Percentiles rank a stretch among this genome's conserved stretches.
These are phyloP conservation scores for Hanseniaspora thailandica DNA, from an alignment of 805 yeast species.

Conservation along the genomic window DNA sequence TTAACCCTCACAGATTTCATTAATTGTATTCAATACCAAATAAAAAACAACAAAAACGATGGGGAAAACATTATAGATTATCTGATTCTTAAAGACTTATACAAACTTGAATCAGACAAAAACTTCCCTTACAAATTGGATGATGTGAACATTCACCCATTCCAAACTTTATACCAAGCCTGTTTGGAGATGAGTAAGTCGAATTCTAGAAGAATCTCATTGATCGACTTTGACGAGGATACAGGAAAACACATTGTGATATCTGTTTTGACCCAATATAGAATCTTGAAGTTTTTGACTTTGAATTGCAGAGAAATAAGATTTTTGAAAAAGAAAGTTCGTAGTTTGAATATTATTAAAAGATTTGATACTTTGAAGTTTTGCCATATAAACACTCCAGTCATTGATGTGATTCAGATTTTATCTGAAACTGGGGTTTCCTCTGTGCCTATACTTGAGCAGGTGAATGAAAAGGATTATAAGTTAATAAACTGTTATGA, in stretches of 20 bases:
- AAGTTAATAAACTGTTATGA: conserved; percentile 82
- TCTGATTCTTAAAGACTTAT: conserved; percentile 69
- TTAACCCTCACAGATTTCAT: conserved; percentile 86
- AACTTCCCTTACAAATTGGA: conserved; percentile 71
- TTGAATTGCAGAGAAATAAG: conserved; percentile 91
- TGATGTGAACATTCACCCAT: conserved; percentile 80
- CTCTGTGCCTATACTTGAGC: conserved; percentile 87
- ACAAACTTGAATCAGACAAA: conserved; percentile 75
- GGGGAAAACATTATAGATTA: conserved; percentile 79
- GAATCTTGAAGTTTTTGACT: conserved; percentile 89
- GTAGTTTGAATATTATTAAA: conserved; percentile 56
- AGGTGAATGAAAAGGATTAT: conserved; percentile 30
- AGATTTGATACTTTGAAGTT: conserved; percentile 44
- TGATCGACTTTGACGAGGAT: conserved; percentile 87
- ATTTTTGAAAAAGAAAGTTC: conserved; percentile 63
- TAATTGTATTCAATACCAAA: conserved; percentile 87
- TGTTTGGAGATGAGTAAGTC: conserved; percentile 83
- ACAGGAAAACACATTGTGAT: conserved; percentile 90
- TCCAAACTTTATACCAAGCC: conserved; percentile 79
- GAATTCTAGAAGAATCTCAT: conserved; percentile 83
- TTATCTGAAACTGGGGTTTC: conserved; percentile 72
- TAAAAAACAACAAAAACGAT: conserved; percentile 58
- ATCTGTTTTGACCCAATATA: conserved; percentile 86
- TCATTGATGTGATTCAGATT: conserved; percentile 78
- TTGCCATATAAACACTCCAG: conserved; percentile 83